These are phyloP conservation scores for Aspergillus ochraceus DNA, from an alignment of 2,329 filamentous ascomycete species.

Conservation along the genomic window DNA sequence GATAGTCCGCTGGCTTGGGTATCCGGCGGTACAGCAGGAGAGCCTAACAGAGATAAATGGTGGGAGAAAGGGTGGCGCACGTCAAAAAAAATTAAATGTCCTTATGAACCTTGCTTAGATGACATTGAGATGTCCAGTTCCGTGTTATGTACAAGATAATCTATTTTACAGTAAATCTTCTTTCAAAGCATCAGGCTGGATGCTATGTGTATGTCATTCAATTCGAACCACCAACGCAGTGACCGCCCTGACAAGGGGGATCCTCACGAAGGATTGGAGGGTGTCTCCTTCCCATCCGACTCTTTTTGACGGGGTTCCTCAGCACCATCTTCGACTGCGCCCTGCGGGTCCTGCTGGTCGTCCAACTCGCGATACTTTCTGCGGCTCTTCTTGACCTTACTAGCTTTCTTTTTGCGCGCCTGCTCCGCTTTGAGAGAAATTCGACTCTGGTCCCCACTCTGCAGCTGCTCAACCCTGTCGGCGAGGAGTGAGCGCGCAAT, in stretches of 20 bases:
- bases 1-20: background rate
- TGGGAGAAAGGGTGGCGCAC: too few relatives aligned
- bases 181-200: background rate
- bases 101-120: slow-evolving; percentile 15
- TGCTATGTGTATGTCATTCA: background rate
- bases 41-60: slow-evolving; percentile 1
- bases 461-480: slow-evolving; percentile 71
- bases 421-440: slow-evolving; percentile 76
- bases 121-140: slow-evolving; percentile 2
- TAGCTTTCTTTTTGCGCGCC: slow-evolving; percentile 64
- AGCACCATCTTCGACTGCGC: slow-evolving; percentile 16
- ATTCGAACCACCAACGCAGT: background rate
- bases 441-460: slow-evolving; percentile 74
- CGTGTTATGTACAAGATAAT: background rate
- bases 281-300: background rate
- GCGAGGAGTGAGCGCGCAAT: slow-evolving; percentile 77
- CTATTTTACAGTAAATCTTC: slow-evolving; percentile 5
- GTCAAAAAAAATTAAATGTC: slow-evolving; percentile 4
- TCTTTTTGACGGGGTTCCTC: background rate
- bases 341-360: slow-evolving; percentile 13
- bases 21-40: background rate
- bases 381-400: slow-evolving; percentile 44
- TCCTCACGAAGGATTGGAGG: background rate
- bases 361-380: slow-evolving; percentile 45
- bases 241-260: background rate